phyloP scores from a whole-genome alignment of 148 eudicot species.

The Hydrangea macrophylla region DNA sequence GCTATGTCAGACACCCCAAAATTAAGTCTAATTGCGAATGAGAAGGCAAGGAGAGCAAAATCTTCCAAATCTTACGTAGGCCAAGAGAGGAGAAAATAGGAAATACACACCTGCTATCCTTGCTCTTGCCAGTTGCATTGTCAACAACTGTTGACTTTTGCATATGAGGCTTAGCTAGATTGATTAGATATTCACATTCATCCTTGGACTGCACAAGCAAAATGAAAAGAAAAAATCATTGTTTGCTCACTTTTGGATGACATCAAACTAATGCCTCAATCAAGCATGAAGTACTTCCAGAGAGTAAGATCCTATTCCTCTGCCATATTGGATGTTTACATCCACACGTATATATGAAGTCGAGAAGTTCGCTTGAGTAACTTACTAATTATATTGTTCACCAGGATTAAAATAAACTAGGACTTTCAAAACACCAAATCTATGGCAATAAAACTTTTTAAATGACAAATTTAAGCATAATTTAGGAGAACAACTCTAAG shows the following conservation, averaged over 20 bases:
- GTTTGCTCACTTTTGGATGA: background rate
- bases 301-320: background rate
- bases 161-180: conserved; percentile 86
- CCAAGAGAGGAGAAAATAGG: conserved; percentile 11
- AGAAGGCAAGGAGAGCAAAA: background rate
- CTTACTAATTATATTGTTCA: too few relatives aligned
- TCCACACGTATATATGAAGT: background rate
- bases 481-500: background rate
- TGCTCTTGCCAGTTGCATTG: conserved; percentile 74
- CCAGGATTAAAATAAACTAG: background rate
- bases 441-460: background rate
- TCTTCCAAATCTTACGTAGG: conserved; percentile 5
- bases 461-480: background rate
- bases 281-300: background rate
- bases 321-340: background rate
- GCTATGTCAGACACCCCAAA: background rate
- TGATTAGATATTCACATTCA: conserved; percentile 85
- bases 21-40: background rate
- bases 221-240: conserved; percentile 2
- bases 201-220: conserved; percentile 57
- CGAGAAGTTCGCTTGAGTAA: too few relatives aligned
- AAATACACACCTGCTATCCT: conserved; percentile 70
- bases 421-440: background rate
- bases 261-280: background rate
- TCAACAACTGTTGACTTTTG: conserved; percentile 88